Base-by-base conservation (phyloP, 345 rosid species). In the Conringia planisiliqua region DNA sequence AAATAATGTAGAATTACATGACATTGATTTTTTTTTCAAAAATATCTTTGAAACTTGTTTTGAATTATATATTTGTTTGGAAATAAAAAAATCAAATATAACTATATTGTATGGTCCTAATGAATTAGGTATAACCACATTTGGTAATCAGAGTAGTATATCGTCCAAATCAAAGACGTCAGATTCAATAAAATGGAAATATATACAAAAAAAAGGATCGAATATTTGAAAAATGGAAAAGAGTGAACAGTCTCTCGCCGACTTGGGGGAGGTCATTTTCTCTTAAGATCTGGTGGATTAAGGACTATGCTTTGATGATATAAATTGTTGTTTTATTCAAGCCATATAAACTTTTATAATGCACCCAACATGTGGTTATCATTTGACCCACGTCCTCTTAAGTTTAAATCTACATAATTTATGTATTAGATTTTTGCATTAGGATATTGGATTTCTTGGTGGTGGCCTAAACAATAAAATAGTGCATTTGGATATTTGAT, bases 231-330 rank as follows among this genome's bases (percentile, higher is more conserved):
- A 44, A 30, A 14, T 30, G 42, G 33, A 36, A 35, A 55, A 47
- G n/a, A 6, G 6, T 30, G 42, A 55, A 39, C 14, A 13, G 27
- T 62, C 35, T 62, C 10, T 55, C 13, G 60, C 62, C 62, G 42
- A 16, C 16, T 56, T 3, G 68, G 1, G 27, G 42, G 67, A 46
- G 43, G 67, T 60, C 68, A 60, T 5, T 39, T 52, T 58, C 55
- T 48, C 51, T 47, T 48, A 38, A 55, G 51, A 75, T 75, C 46
- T n/a, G 18, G 62, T 47, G 48, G 60, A 46, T 60, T 58, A 61
- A 52, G 75, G 65, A 62, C 70, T 59, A 76, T 76, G 11, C 40
- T 63, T 76, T 63, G 61, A 52, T 76, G 74, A 59, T 7, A 69
- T 7, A 70, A 36, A 51, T 69, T 62, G 6, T 69, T 57, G 48